Conservation (phyloP, 345 rosid species). For the Anastatica hierochuntica region DNA sequence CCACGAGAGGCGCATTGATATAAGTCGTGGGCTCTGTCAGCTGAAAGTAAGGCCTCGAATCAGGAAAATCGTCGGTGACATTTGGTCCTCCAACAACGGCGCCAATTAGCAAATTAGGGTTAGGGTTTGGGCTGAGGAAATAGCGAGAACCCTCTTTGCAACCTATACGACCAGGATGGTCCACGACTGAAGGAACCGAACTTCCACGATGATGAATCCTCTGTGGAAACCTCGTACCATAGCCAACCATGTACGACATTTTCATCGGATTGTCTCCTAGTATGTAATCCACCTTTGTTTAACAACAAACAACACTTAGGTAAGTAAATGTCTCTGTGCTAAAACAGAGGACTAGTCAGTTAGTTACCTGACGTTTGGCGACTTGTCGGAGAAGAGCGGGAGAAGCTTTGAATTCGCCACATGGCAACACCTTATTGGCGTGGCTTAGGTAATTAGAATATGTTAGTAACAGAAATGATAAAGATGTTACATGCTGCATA, state of each 20-base stretch:
- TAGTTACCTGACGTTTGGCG: slow-evolving; percentile 54
- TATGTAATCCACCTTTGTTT: slow-evolving; percentile 72
- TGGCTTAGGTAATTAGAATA: slow-evolving; percentile 75
- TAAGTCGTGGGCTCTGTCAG: slow-evolving; percentile 96
- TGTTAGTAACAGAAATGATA: slow-evolving; percentile 67
- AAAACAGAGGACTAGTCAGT: background rate
- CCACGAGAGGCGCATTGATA: slow-evolving; percentile 87
- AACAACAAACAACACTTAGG: background rate
- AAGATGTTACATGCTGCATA: slow-evolving; percentile 91
- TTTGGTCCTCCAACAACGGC: slow-evolving; percentile 96
- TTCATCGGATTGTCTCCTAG: slow-evolving; percentile 73
- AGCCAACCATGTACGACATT: slow-evolving; percentile 90
- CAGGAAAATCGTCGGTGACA: slow-evolving; percentile 59
- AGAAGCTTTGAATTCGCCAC: slow-evolving; percentile 44
- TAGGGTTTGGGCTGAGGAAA: slow-evolving; percentile 49
- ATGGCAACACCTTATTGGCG: slow-evolving; percentile 41
- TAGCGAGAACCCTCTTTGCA: slow-evolving; percentile 70
- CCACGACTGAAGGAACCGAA: slow-evolving; percentile 53
- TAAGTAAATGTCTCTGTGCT: background rate
- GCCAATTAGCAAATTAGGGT: slow-evolving; percentile 69
- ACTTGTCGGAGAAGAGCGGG: slow-evolving; percentile 48
- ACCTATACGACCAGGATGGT: slow-evolving; percentile 52
- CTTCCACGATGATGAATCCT: slow-evolving; percentile 88
- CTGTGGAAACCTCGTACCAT: slow-evolving; percentile 59
- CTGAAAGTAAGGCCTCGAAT: slow-evolving; percentile 65